These are phyloP conservation scores for Austropuccinia psidii DNA, from an alignment of 1,284 basidiomycete species.

Conservation along the genomic window DNA sequence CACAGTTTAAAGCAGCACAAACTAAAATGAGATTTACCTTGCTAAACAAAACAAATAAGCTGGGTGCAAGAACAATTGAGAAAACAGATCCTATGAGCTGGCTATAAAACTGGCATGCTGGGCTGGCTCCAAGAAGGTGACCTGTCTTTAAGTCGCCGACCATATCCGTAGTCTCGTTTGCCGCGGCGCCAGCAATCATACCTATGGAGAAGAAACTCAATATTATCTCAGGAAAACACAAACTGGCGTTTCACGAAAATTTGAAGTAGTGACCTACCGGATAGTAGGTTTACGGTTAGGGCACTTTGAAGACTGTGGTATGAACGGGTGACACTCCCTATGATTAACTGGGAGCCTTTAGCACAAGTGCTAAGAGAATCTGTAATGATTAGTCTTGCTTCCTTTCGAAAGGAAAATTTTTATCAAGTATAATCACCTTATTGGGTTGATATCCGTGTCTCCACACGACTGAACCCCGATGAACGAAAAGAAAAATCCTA, in stretches of 20 bases:
- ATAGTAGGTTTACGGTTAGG: constrained; percentile 57
- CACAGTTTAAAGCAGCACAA: constrained; percentile 37
- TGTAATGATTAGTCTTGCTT: neutral
- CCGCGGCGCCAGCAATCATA: constrained; percentile 56
- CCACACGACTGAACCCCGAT: constrained; percentile 60
- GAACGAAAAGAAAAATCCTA: constrained; percentile 62
- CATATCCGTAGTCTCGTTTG: constrained; percentile 62
- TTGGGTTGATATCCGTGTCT: constrained; percentile 56
- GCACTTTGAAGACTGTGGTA: constrained; percentile 48
- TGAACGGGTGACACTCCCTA: constrained; percentile 57
- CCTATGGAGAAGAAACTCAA: neutral
- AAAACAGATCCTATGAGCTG: constrained; percentile 57
- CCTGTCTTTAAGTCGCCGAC: constrained; percentile 65
- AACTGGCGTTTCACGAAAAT: neutral
- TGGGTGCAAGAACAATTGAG: constrained; percentile 56
- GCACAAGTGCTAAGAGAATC: constrained; percentile 50
- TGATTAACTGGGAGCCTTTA: constrained; percentile 57
- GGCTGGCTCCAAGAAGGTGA: constrained; percentile 61
- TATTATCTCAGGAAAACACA: neutral
- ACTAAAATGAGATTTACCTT: constrained; percentile 8
- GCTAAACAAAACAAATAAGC: constrained; percentile 60
- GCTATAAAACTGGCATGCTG: constrained; percentile 60
- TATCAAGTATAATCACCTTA: constrained; percentile 45
- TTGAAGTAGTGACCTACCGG: constrained; percentile 49
- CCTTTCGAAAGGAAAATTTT: neutral